Base-by-base conservation (phyloP, 495 filamentous ascomycete genomes). In the Neurospora sp. region DNA sequence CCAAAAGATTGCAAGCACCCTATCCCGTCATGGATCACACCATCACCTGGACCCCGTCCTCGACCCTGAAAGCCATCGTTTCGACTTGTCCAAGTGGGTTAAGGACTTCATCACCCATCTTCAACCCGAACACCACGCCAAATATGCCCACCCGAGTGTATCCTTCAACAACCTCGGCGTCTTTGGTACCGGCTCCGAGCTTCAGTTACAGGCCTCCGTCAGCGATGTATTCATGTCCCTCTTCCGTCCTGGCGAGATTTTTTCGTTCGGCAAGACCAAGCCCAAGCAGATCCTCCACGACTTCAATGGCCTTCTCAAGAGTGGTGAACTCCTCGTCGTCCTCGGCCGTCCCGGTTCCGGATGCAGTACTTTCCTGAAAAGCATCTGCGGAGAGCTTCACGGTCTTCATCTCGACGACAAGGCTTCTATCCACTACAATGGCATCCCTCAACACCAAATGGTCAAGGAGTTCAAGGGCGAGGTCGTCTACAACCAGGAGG, bases 281-380 rank as follows among this genome's bases (percentile, higher is more conserved):
- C 73, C 39, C 6, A 79, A 78, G 70, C 83, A 92, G 42, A 94
- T 95, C 71, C 82, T 96, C 39, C 88, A 88, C 39, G 81, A 88
- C 39, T 93, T 94, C 76, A 90, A 92, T 70, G 93, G 92, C 2
- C 77, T 94, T 8, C 84, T 95, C 3, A 87, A 87, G 74, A 88
- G 85, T 40, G 93, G 93, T 20, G 93, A 97, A 80, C 90, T 96
- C 88, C 81, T 94, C 40, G 85, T 94, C 8, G 93, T 95, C 0
- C 85, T 97, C 16, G 93, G 92, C 18, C 87, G 89, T 18, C 93
- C 93, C 7, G 93, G 90, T 72, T 76, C 74, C 3, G 78, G 82
- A 20, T 82, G 78, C 73, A 78, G 73, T 4, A 94, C 92, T 5
- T 89, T 95, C 73, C 78, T 94, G 61, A 92, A 92, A 82, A 89